A percentile compares a stretch with the other conserved stretches of the same genome.
phyloP scores from a whole-genome alignment of 345 rosid genomes.

The Zanthoxylum bungeanum region DNA sequence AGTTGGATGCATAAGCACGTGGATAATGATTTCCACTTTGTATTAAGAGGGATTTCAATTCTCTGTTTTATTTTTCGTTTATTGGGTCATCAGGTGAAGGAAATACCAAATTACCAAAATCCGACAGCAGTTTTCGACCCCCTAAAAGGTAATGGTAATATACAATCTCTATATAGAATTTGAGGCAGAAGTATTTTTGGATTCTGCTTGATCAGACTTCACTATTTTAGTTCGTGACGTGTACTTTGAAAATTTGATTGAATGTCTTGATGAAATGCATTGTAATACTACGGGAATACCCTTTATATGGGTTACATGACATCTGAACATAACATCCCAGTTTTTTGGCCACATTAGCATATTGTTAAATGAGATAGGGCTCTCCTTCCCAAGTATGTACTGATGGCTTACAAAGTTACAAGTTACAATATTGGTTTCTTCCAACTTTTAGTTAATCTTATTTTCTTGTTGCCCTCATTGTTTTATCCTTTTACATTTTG shows the following conservation, averaged over 20 bases:
- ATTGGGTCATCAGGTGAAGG: not conserved
- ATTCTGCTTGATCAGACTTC: not conserved
- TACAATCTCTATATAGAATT: not conserved
- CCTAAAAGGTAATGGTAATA: conserved; percentile 1
- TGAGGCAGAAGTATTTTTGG: not conserved
- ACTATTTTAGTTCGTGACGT: not conserved
- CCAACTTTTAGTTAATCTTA: not conserved
- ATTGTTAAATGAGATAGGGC: not conserved
- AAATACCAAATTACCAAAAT: not conserved
- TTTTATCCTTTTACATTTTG: not conserved
- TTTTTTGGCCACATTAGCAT: not conserved
- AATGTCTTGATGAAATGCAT: not conserved
- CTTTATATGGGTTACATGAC: not conserved
- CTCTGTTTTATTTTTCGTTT: not conserved
- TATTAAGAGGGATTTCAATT: not conserved
- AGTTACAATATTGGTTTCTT: not conserved
- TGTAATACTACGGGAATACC: not conserved
- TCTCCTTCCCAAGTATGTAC: not conserved
- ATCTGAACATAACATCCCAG: not conserved
- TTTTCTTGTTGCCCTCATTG: not conserved
- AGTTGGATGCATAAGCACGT: not conserved
- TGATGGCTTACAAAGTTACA: not conserved
- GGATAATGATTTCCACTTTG: not conserved
- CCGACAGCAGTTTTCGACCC: not conserved
- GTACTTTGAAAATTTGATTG: not conserved